A percentile compares a stretch with the other conserved stretches of the same genome.
phyloP scores from a whole-genome alignment of 2,329 filamentous ascomycete genomes.

The Lachnellula subtilissima region DNA sequence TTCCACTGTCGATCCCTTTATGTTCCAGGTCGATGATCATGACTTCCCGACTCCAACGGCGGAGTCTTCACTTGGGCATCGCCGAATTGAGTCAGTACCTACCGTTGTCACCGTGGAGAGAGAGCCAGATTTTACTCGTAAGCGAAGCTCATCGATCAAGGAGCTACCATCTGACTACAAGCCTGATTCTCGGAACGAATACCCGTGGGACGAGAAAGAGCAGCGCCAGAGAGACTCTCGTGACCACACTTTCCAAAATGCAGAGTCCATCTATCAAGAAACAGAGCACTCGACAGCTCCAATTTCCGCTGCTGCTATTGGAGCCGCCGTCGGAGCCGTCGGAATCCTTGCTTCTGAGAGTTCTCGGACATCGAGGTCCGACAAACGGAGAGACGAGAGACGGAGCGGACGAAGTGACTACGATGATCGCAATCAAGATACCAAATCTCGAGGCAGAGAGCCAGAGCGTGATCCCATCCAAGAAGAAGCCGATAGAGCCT shows the following conservation, averaged over 20 bases:
- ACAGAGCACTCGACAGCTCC: constrained; percentile 45
- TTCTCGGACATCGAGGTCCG: constrained; percentile 26
- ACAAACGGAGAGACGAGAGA: constrained; percentile 36
- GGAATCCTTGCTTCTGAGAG: constrained; percentile 37
- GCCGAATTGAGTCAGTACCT: constrained; percentile 30
- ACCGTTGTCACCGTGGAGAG: constrained; percentile 50
- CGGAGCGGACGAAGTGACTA: constrained; percentile 28
- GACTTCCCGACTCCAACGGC: constrained; percentile 46
- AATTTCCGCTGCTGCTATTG: constrained; percentile 42
- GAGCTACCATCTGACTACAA: constrained; percentile 11
- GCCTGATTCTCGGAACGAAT: constrained; percentile 14
- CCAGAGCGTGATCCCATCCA: constrained; percentile 42
- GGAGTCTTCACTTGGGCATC: constrained; percentile 13
- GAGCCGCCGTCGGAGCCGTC: constrained; percentile 42
- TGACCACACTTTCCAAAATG: constrained; percentile 34
- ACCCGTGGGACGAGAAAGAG: constrained; percentile 13
- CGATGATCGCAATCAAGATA: constrained; percentile 22
- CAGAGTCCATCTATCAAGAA: constrained; percentile 42
- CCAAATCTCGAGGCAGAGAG: constrained; percentile 13
- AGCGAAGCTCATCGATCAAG: constrained; percentile 24
- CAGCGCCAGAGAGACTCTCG: constrained; percentile 12
- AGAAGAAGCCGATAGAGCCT: constrained; percentile 53
- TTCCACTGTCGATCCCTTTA: constrained; percentile 49
- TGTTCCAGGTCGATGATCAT: constrained; percentile 51
- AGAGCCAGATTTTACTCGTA: constrained; percentile 40